Evolutionary conservation across 345 rosid species (phyloP).

Genomic region (Raphanus sativus): DNA sequence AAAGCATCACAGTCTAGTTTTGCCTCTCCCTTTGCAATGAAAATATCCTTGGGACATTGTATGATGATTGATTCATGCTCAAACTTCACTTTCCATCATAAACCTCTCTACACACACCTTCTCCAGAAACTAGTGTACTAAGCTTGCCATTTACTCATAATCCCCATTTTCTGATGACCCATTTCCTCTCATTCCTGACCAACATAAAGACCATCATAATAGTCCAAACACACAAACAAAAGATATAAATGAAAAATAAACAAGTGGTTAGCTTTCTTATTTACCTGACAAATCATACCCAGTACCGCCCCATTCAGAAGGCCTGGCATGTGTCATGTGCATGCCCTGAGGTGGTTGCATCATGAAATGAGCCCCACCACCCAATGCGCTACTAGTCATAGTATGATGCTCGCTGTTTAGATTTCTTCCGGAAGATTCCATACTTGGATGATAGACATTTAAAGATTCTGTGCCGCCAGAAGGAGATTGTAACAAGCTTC

Average conservation of each 20-base stretch:
- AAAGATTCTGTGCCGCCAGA: slow-evolving; percentile 48
- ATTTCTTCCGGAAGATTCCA: slow-evolving; percentile 55
- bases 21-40: slow-evolving; percentile 12
- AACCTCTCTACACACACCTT: slow-evolving; percentile 19
- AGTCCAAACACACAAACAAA: slow-evolving; percentile 5
- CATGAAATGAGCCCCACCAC: slow-evolving; percentile 56
- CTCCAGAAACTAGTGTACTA: slow-evolving; percentile 40
- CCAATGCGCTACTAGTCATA: slow-evolving; percentile 31
- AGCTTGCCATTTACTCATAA: slow-evolving; percentile 47
- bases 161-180: slow-evolving; percentile 70
- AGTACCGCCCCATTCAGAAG: slow-evolving; percentile 53
- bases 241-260: neutral
- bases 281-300: slow-evolving; percentile 63
- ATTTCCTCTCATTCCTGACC: slow-evolving; percentile 54
- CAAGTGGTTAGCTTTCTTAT: neutral
- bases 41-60: slow-evolving; percentile 23
- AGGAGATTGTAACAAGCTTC: slow-evolving; percentile 55
- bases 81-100: slow-evolving; percentile 21
- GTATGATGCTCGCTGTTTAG: slow-evolving; percentile 48
- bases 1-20: slow-evolving; percentile 20
- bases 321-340: slow-evolving; percentile 44
- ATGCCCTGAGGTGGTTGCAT: slow-evolving; percentile 51
- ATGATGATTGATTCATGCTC: neutral
- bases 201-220: slow-evolving; percentile 8
- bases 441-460: slow-evolving; percentile 47